Percentiles rank a stretch among this genome's conserved stretches.
Evolutionary conservation across 1,139 yeast genomes (phyloP).

Genomic region (Zygosaccharomyces sapae): DNA sequence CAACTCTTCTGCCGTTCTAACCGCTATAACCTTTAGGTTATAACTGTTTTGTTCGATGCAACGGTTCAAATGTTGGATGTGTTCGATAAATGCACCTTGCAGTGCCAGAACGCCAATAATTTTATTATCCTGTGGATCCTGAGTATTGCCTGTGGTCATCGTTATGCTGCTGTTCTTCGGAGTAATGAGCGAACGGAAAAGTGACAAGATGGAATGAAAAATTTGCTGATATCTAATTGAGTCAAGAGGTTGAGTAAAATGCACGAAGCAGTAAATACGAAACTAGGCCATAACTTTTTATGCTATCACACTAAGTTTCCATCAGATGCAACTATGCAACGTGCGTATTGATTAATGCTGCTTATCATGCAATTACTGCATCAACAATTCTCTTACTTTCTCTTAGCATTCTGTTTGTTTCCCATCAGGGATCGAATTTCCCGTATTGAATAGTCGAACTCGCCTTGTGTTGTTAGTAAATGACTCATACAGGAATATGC

Average conservation of each 20-base stretch:
- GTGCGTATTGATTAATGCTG: background rate
- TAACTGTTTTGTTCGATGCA: conserved; percentile 35
- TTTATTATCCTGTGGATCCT: conserved; percentile 11
- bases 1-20: conserved; percentile 52
- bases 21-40: conserved; percentile 43
- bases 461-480: background rate
- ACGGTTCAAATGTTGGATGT: conserved; percentile 48
- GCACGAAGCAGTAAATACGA: background rate
- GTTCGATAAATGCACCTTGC: conserved; percentile 79
- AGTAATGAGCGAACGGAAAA: background rate
- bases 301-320: background rate
- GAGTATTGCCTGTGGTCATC: conserved; percentile 5
- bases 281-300: too few species aligned
- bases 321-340: background rate
- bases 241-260: background rate
- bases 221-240: background rate
- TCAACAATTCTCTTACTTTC: background rate
- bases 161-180: background rate
- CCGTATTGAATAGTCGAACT: conserved; percentile 3
- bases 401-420: background rate
- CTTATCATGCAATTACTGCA: background rate
- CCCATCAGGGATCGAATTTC: conserved; percentile 2
- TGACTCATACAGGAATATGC: background rate
- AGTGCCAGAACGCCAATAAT: conserved; percentile 69
- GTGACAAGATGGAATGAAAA: background rate